Percentiles rank a stretch among this genome's conserved stretches.
phyloP scores from a whole-genome alignment of 306 rosid genomes.

The Casuarina equisetifolia region DNA sequence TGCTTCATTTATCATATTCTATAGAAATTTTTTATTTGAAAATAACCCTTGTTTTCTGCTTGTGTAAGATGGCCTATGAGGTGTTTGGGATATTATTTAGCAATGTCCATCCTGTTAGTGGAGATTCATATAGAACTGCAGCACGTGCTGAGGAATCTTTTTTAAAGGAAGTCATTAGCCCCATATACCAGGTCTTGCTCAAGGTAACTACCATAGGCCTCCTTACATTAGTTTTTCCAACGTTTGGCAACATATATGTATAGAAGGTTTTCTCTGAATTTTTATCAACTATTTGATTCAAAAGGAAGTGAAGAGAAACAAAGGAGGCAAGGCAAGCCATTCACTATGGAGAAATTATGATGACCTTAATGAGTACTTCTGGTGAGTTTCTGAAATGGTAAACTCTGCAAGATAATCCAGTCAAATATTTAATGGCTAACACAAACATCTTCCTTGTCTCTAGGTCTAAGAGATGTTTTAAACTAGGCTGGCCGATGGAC shows the following conservation, averaged over 20 bases:
- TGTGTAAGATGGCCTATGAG: slow-evolving; percentile 72
- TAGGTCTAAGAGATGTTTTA: slow-evolving; percentile 83
- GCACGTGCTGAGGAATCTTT: slow-evolving; percentile 68
- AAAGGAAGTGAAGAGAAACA: slow-evolving; percentile 92
- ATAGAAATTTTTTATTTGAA: neutral
- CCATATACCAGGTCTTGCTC: slow-evolving; percentile 64
- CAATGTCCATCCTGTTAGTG: slow-evolving; percentile 53
- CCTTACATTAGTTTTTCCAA: slow-evolving; percentile 25
- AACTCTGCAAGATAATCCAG: neutral
- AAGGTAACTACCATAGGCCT: slow-evolving; percentile 46
- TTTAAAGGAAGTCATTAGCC: slow-evolving; percentile 64
- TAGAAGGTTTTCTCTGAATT: slow-evolving; percentile 34
- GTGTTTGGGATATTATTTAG: slow-evolving; percentile 52
- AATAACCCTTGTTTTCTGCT: slow-evolving; percentile 25
- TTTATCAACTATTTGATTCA: slow-evolving; percentile 35
- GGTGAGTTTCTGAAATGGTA: slow-evolving; percentile 48
- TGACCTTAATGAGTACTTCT: slow-evolving; percentile 94
- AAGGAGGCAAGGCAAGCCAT: slow-evolving; percentile 88
- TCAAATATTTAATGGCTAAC: slow-evolving; percentile 21
- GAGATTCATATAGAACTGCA: slow-evolving; percentile 41
- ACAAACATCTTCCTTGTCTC: slow-evolving; percentile 19
- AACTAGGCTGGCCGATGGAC: slow-evolving; percentile 83
- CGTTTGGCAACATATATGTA: neutral
- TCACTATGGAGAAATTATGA: slow-evolving; percentile 98
- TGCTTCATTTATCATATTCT: neutral